A percentile compares a stretch with the other conserved stretches of the same genome.
phyloP scores from a whole-genome alignment of 2,329 filamentous ascomycete genomes.

The Pseudogymnoascus verrucosus region DNA sequence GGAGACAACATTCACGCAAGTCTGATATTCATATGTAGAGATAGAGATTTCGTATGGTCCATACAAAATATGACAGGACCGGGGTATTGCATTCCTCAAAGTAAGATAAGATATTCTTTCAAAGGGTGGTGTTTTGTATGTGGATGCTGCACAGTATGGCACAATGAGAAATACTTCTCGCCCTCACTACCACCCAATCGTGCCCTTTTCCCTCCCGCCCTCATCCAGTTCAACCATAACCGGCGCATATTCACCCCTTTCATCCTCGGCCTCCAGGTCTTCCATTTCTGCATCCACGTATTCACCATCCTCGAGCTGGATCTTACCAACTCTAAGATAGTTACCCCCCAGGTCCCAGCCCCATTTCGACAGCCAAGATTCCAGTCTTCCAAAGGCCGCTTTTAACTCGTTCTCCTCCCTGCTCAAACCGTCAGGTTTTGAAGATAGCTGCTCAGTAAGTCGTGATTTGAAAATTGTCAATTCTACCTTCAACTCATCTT shows the following conservation, averaged over 20 bases:
- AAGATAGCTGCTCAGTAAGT: conserved; percentile 40
- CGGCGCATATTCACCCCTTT: conserved; percentile 29
- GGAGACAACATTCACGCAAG: background rate
- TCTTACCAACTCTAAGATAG: conserved; percentile 39
- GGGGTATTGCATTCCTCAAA: background rate
- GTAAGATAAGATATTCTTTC: background rate
- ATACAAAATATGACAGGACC: background rate
- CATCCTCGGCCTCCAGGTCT: conserved; percentile 46
- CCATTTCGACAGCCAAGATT: conserved; percentile 38
- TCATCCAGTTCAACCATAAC: conserved; percentile 28
- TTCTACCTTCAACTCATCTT: conserved; percentile 35
- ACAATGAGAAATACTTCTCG: background rate
- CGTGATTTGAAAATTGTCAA: conserved; percentile 48
- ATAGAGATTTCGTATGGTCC: background rate
- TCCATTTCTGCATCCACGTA: conserved; percentile 39
- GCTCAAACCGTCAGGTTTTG: conserved; percentile 29
- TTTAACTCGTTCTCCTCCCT: conserved; percentile 37
- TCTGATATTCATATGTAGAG: background rate
- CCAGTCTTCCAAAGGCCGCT: conserved; percentile 41
- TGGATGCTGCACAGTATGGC: background rate
- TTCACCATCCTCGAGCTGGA: conserved; percentile 47
- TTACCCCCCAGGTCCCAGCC: conserved; percentile 49
- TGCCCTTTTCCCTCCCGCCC: conserved; percentile 25
- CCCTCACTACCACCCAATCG: conserved; percentile 22
- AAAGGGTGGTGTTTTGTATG: background rate